Evolutionary conservation across 305 asterid species (phyloP), one percentile per base, ranked within the genome.

Genomic region (Stenogyne calaminthoides): DNA sequence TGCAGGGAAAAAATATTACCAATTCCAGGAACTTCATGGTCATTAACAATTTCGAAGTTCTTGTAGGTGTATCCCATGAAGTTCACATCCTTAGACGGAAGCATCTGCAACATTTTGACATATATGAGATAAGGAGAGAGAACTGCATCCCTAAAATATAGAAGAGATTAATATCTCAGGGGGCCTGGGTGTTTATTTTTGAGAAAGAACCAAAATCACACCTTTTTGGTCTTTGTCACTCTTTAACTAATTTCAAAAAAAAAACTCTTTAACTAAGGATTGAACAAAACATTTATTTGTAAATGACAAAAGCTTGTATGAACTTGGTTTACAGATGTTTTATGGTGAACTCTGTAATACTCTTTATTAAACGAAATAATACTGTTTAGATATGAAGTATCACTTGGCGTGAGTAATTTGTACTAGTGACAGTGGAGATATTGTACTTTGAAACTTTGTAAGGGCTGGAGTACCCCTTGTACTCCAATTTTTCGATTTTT

Each of bases 21-120:
- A 40, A 93, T 85, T 81, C 96, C 96, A 10, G 95, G 88, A 73
- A 89, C 97, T 75, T 91, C 93, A 15, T 93, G 92, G 44, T 93
- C 98, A 67, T 91, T 89, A 68, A 88, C 95, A 58, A 93, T 93
- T 84, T 93, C 98, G 70, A 91, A 93, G 82, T 93, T 93, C 82
- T 91, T 92, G 69, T 92, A 92, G 77, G 98, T 92, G 81, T 92
- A 92, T 60, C 98, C 98, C 89, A 92, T 75, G 77, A 93, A 93
- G 84, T 93, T 93, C 82, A 88, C 95, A 42, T 93, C 98, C 82
- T 93, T 93, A 3, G 98, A 91, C 1, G 97, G 74, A 73, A 93
- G 96, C 98, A 93, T 93, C 98, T 93, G 91, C 75, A 68, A 47
- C 77, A 78, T 19, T 10, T 16, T 65, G 62, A 69, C 74, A 65